Percentiles rank a stretch among this genome's conserved stretches.
phyloP scores from a whole-genome alignment of 441 rosid species.

The Aleurites moluccanus region DNA sequence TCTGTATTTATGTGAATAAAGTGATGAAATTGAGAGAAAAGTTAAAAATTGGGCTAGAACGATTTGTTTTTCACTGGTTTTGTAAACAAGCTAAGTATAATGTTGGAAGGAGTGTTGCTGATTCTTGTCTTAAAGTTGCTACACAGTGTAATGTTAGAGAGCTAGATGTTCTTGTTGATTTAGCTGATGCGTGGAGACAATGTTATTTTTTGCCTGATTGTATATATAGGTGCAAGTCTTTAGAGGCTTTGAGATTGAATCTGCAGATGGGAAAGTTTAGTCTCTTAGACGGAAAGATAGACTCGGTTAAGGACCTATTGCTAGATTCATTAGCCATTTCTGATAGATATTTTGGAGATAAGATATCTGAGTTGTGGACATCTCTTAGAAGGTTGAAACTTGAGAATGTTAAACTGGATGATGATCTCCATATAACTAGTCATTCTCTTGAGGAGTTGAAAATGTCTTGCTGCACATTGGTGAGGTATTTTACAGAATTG shows the following conservation, averaged over 20 bases:
- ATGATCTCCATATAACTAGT: constrained; percentile 5
- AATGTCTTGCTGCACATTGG: background rate
- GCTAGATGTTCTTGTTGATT: constrained; percentile 19
- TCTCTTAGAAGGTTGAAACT: constrained; percentile 24
- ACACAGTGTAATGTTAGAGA: constrained; percentile 18
- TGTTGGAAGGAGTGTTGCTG: background rate
- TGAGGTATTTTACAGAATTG: background rate
- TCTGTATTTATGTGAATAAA: constrained; percentile 14
- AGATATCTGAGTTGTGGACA: constrained; percentile 13
- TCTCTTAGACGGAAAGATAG: background rate
- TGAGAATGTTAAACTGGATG: background rate
- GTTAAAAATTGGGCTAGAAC: background rate
- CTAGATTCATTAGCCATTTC: constrained; percentile 2
- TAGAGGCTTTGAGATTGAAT: constrained; percentile 22
- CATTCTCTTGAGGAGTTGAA: constrained; percentile 20
- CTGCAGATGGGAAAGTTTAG: constrained; percentile 6
- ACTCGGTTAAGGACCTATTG: constrained; percentile 11
- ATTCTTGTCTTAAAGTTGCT: background rate
- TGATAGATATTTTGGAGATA: constrained; percentile 12
- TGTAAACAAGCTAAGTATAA: constrained; percentile 6
- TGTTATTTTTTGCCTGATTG: constrained; percentile 13
- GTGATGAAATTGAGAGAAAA: constrained; percentile 8
- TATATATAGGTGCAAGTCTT: constrained; percentile 17
- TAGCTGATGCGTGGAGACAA: background rate
- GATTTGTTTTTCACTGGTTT: constrained; percentile 19